Evolutionary conservation across 2,329 filamentous ascomycete genomes (phyloP).

Genomic region (Cladophialophora immunda): DNA sequence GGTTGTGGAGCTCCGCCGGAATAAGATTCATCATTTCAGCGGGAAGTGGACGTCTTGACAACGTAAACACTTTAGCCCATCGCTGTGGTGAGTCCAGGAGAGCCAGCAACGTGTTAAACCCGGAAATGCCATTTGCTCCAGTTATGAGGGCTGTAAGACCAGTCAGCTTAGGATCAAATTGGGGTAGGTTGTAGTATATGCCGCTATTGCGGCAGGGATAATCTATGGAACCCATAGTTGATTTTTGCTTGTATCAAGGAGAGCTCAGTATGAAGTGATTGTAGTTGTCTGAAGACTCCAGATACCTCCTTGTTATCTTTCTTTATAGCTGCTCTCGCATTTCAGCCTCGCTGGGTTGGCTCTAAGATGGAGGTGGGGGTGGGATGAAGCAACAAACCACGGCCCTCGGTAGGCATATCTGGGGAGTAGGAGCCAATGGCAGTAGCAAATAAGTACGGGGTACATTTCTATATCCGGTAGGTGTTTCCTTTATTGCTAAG

Average conservation of each 20-base stretch:
- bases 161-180: slow-evolving; percentile 53
- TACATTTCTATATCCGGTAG: too few species aligned
- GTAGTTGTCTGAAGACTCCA: too few species aligned
- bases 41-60: slow-evolving; percentile 57
- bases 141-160: slow-evolving; percentile 62
- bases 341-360: too few species aligned
- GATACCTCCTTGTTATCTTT: too few species aligned
- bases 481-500: too few species aligned
- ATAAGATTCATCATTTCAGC: slow-evolving; percentile 45
- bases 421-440: too few species aligned
- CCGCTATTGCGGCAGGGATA: slow-evolving; percentile 44
- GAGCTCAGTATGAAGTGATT: background rate
- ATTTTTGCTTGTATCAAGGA: too few species aligned
- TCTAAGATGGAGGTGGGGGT: too few species aligned
- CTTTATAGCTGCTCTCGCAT: too few species aligned
- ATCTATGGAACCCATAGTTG: slow-evolving; percentile 39
- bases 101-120: slow-evolving; percentile 60
- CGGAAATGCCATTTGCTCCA: slow-evolving; percentile 64
- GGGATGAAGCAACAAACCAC: too few species aligned
- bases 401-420: too few species aligned
- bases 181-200: slow-evolving; percentile 61
- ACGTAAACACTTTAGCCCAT: slow-evolving; percentile 62
- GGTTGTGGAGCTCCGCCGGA: slow-evolving; percentile 46
- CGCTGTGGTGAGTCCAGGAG: slow-evolving; percentile 55
- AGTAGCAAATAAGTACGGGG: too few species aligned